These are phyloP conservation scores for Aspergillus bertholletiae DNA, from an alignment of 495 filamentous ascomycete species.

Conservation along the genomic window DNA sequence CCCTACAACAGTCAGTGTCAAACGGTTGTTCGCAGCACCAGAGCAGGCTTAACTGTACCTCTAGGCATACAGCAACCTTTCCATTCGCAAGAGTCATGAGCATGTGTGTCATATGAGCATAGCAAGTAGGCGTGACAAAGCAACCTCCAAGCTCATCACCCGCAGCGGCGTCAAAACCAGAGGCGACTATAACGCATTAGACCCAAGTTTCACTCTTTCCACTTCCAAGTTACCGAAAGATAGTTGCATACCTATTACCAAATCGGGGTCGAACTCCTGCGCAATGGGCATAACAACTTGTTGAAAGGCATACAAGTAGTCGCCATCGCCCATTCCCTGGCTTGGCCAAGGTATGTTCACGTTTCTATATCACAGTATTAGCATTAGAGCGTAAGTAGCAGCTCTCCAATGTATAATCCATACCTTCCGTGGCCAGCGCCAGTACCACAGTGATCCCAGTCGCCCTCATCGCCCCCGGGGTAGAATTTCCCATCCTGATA, in stretches of 20 bases:
- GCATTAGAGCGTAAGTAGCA: not conserved
- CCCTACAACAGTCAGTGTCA: constrained; percentile 46
- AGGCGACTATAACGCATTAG: constrained; percentile 59
- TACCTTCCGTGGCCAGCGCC: constrained; percentile 69
- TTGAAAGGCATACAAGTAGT: constrained; percentile 96
- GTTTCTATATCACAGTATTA: constrained; percentile 55
- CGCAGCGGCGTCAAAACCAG: constrained; percentile 92
- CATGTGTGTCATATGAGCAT: constrained; percentile 99
- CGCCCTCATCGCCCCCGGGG: constrained; percentile 70
- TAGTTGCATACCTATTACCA: constrained; percentile 67
- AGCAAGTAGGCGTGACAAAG: constrained; percentile 84
- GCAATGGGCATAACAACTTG: constrained; percentile 97
- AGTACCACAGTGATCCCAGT: constrained; percentile 70
- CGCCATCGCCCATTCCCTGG: constrained; percentile 92
- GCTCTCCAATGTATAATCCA: constrained; percentile 9
- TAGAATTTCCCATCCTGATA: constrained; percentile 82
- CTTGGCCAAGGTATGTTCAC: constrained; percentile 93
- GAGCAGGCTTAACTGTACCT: constrained; percentile 40
- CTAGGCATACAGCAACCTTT: constrained; percentile 86
- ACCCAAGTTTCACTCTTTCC: not conserved
- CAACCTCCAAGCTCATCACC: constrained; percentile 92
- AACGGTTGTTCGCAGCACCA: not conserved
- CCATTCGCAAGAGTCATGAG: constrained; percentile 92
- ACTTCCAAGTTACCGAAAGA: not conserved
- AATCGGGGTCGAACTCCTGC: constrained; percentile 85